Conservation (phyloP, 208 protist species). For the Crithidia thermophila region DNA sequence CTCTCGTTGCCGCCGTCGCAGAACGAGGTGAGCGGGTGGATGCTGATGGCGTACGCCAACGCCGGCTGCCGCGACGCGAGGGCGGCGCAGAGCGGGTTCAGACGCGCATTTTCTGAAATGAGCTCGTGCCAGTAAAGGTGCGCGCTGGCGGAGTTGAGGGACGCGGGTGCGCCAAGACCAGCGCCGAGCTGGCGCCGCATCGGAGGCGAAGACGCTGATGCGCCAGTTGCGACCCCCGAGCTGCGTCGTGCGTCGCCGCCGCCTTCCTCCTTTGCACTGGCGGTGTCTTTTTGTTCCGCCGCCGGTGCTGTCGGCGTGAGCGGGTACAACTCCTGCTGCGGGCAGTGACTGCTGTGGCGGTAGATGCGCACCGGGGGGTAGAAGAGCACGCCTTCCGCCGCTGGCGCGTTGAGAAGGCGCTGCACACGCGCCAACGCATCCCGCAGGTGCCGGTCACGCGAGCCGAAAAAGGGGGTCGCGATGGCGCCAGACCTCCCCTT, state of each 20-base stretch:
- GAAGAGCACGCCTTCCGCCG: constrained; percentile 36
- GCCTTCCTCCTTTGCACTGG: background rate
- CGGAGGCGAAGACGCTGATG: background rate
- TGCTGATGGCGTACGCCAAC: constrained; percentile 67
- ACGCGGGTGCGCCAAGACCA: background rate
- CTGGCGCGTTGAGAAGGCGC: constrained; percentile 22
- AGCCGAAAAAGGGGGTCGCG: constrained; percentile 18
- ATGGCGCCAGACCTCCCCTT: background rate
- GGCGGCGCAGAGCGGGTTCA: constrained; percentile 67
- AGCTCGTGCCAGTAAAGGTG: constrained; percentile 38
- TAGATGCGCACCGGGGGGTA: constrained; percentile 58
- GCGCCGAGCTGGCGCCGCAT: constrained; percentile 16
- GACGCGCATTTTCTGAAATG: constrained; percentile 52
- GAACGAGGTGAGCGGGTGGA: constrained; percentile 64
- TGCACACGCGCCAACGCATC: constrained; percentile 27
- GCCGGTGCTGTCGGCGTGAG: background rate
- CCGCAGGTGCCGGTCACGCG: constrained; percentile 18
- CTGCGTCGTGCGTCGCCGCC: no score
- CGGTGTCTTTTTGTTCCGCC: background rate
- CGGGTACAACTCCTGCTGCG: constrained; percentile 33
- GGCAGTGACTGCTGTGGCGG: constrained; percentile 51
- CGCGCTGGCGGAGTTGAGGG: background rate
- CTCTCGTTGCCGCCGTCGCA: constrained; percentile 11
- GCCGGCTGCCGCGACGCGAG: constrained; percentile 53
- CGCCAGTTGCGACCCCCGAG: background rate